These are phyloP conservation scores for Monosporozyma aerobia DNA, from an alignment of 805 yeast species.

Conservation along the genomic window DNA sequence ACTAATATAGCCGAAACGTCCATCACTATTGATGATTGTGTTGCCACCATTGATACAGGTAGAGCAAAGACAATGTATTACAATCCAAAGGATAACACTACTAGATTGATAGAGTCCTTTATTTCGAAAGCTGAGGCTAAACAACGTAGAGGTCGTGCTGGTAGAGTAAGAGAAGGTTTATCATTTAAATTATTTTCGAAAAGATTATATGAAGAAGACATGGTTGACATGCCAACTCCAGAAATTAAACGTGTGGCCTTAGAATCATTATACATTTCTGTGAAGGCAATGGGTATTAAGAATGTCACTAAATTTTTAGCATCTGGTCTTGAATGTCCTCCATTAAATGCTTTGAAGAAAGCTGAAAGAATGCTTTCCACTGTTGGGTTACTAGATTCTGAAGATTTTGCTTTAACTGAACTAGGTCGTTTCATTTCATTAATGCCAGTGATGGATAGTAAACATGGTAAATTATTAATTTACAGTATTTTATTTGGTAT, in stretches of 20 bases:
- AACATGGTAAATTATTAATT: constrained; percentile 72
- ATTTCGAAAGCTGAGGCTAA: constrained; percentile 82
- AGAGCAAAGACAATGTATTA: constrained; percentile 70
- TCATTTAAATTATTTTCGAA: constrained; percentile 75
- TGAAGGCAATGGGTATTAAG: constrained; percentile 79
- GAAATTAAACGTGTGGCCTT: constrained; percentile 79
- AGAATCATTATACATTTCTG: constrained; percentile 73
- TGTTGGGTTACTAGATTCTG: constrained; percentile 58
- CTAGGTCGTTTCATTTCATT: constrained; percentile 72
- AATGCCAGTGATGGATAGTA: constrained; percentile 75
- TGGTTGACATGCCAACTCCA: constrained; percentile 73
- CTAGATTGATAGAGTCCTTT: constrained; percentile 71
- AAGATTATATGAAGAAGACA: constrained; percentile 43
- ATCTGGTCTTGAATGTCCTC: constrained; percentile 79
- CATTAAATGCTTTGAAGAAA: constrained; percentile 30
- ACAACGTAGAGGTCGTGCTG: constrained; percentile 97
- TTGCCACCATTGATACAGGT: constrained; percentile 84
- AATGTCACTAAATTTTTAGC: constrained; percentile 62
- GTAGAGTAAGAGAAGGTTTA: constrained; percentile 77
- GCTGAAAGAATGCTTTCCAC: constrained; percentile 44
- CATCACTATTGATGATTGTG: constrained; percentile 91
- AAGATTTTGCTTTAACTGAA: constrained; percentile 47
- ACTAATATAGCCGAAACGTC: constrained; percentile 97
- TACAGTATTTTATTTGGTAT: constrained; percentile 79
- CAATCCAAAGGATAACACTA: constrained; percentile 57